A percentile compares a stretch with the other conserved stretches of the same genome.
phyloP scores from a whole-genome alignment of 768 basidiomycete species.

The Trametes gibbosa region DNA sequence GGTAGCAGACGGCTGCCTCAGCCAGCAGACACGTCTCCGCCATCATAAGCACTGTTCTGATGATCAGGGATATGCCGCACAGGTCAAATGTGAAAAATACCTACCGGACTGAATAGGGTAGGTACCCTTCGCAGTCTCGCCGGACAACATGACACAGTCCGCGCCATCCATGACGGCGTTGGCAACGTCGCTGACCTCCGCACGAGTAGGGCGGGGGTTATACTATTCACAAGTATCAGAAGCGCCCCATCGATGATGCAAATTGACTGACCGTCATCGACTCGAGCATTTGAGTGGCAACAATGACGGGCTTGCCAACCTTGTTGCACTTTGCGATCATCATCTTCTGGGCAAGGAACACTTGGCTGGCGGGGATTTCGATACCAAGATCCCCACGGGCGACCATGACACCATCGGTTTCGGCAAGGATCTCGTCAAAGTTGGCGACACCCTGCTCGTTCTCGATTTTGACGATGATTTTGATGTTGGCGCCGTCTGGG shows the following conservation, averaged over 20 bases:
- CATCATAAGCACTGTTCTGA: constrained; percentile 90
- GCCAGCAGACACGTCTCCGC: constrained; percentile 98
- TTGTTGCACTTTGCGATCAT: constrained; percentile 99
- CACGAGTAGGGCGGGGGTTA: constrained; percentile 98
- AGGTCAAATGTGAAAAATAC: constrained; percentile 20
- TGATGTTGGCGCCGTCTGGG: constrained; percentile 92
- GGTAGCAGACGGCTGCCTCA: constrained; percentile 93
- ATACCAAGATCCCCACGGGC: constrained; percentile 99
- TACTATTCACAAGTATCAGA: constrained; percentile 50
- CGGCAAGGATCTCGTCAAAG: constrained; percentile 97
- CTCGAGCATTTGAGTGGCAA: constrained; percentile 99
- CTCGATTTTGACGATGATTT: constrained; percentile 99
- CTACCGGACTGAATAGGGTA: constrained; percentile 94
- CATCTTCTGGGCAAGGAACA: constrained; percentile 99
- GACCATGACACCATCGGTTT: constrained; percentile 99
- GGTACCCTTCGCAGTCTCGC: constrained; percentile 96
- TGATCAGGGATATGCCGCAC: neutral
- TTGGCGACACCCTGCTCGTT: constrained; percentile 99
- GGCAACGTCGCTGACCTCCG: constrained; percentile 98
- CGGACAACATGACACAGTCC: constrained; percentile 99
- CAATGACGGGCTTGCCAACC: constrained; percentile 96
- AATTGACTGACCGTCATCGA: constrained; percentile 82
- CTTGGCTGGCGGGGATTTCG: constrained; percentile 98
- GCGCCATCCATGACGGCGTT: constrained; percentile 98
- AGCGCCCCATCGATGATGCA: neutral